These are phyloP conservation scores for Porphyridium purpureum DNA, from an alignment of 23 red algal genomes.

Conservation along the genomic window DNA sequence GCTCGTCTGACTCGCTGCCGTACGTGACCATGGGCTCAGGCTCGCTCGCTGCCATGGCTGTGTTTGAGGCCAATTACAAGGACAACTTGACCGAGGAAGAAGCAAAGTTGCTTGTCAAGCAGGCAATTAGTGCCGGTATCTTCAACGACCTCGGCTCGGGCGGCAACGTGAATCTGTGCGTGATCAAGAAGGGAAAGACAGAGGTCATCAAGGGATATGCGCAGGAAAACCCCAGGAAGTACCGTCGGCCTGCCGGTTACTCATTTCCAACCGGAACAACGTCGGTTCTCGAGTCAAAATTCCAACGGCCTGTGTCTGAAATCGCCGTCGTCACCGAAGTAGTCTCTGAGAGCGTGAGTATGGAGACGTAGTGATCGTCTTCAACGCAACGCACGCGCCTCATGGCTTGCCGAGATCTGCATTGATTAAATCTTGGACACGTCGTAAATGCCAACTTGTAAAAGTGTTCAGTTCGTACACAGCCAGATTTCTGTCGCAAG, in stretches of 20 bases:
- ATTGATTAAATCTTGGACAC: no score
- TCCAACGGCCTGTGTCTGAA: no score
- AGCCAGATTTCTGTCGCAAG: no score
- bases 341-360: no score
- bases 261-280: slow-evolving; percentile 56
- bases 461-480: no score
- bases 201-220: slow-evolving; percentile 76
- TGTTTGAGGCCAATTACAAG: slow-evolving; percentile 83
- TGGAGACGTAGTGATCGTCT: no score
- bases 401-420: no score
- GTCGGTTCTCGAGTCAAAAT: no score
- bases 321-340: no score
- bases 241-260: slow-evolving; percentile 68
- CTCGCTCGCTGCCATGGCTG: slow-evolving; percentile 92
- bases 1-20: slow-evolving; percentile 76
- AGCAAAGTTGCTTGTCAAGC: slow-evolving; percentile 71
- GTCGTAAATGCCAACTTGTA: no score
- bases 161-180: slow-evolving; percentile 91
- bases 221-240: slow-evolving; percentile 75
- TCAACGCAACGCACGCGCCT: no score
- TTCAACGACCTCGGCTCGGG: slow-evolving; percentile 96
- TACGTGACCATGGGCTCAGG: slow-evolving; percentile 97
- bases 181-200: slow-evolving; percentile 58
- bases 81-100: slow-evolving; percentile 74
- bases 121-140: slow-evolving; percentile 90